Conservation (phyloP, 2,329 filamentous ascomycete species). For the Colletotrichum sp. region DNA sequence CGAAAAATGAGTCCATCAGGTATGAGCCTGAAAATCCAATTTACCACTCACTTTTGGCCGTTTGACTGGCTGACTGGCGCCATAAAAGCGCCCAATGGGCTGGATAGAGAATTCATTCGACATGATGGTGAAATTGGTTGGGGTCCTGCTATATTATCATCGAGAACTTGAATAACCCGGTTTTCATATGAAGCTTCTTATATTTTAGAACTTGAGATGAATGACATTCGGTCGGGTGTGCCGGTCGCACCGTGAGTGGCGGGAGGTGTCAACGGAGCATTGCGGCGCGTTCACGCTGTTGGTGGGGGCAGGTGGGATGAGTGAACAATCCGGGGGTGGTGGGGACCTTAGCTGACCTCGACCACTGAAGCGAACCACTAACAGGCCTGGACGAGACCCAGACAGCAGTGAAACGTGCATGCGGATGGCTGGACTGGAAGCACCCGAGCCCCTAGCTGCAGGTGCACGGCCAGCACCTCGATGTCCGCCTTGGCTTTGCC, state of each 20-base stretch:
- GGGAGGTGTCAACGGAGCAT: slow-evolving; percentile 8
- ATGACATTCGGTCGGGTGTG: not conserved
- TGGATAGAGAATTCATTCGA: slow-evolving; percentile 63
- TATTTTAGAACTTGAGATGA: not conserved
- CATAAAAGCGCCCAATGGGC: slow-evolving; percentile 72
- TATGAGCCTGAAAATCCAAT: not conserved
- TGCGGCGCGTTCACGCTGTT: not conserved
- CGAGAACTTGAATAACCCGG: not conserved
- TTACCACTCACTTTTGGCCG: slow-evolving; percentile 68
- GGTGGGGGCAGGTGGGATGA: not conserved
- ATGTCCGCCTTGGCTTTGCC: not conserved
- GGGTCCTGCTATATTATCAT: not conserved
- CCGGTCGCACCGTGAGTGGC: slow-evolving; percentile 14
- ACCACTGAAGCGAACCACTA: slow-evolving; percentile 4
- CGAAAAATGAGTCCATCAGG: not conserved
- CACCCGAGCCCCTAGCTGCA: slow-evolving; percentile 7
- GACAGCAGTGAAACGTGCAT: slow-evolving; percentile 21
- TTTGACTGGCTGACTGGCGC: slow-evolving; percentile 72
- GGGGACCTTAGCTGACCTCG: not conserved
- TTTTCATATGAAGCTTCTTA: not conserved
- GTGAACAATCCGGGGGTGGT: slow-evolving; percentile 5
- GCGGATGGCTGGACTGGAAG: slow-evolving; percentile 7
- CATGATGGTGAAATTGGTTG: not conserved
- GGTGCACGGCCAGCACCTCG: not conserved
- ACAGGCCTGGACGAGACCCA: slow-evolving; percentile 2